Evolutionary conservation across 106 monocot species (phyloP).

Genomic region (Apostasia ramifera): DNA sequence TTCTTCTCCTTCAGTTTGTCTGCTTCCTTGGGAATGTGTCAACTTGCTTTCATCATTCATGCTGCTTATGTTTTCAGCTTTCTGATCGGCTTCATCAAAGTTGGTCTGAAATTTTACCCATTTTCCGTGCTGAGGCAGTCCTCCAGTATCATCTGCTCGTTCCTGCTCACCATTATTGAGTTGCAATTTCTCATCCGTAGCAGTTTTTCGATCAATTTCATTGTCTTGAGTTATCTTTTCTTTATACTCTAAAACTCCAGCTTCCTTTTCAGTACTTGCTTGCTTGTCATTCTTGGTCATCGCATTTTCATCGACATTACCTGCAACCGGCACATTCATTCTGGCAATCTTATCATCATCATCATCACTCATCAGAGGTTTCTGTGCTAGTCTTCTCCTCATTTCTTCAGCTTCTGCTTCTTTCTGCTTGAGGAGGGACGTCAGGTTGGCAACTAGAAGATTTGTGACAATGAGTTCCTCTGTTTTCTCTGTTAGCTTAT

Average conservation of each 20-base stretch:
- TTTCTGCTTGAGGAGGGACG: conserved; percentile 23
- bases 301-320: no score
- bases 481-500: conserved; percentile 13
- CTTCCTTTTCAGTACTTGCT: neutral
- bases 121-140: conserved; percentile 4
- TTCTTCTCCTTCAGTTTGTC: neutral
- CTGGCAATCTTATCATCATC: neutral
- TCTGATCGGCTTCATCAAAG: conserved; percentile 2
- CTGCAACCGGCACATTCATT: neutral
- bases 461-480: conserved; percentile 9
- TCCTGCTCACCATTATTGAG: neutral
- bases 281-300: neutral
- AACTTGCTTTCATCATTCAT: conserved; percentile 1
- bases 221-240: neutral
- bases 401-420: conserved; percentile 28
- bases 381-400: conserved; percentile 1
- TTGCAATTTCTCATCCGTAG: neutral
- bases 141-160: neutral
- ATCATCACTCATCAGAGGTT: neutral
- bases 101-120: conserved; percentile 27
- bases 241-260: neutral
- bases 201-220: conserved; percentile 3
- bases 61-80: conserved; percentile 5
- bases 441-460: conserved; percentile 10
- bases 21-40: neutral